Percentiles rank a stretch among this genome's conserved stretches.
Evolutionary conservation across 768 basidiomycete species (phyloP).

Genomic region (Leccinum broughii): DNA sequence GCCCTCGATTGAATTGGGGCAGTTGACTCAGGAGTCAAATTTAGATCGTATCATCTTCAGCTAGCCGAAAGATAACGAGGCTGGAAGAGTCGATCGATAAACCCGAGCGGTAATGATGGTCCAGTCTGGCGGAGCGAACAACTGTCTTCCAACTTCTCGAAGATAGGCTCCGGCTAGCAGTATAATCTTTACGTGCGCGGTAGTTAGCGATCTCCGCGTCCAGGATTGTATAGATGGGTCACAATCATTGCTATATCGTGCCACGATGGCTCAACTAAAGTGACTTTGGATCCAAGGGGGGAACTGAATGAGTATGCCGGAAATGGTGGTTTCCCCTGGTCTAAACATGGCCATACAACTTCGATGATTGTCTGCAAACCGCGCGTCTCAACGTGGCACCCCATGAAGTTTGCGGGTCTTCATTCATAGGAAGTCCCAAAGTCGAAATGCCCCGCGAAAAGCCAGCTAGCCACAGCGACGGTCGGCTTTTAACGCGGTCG

Average conservation of each 20-base stretch:
- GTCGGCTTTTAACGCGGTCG: constrained; percentile 28
- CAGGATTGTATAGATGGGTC: neutral
- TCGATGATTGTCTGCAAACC: neutral
- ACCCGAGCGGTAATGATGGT: neutral
- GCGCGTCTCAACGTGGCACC: neutral
- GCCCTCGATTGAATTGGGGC: neutral
- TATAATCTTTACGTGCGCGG: neutral
- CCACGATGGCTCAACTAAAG: neutral
- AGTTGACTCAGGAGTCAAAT: neutral
- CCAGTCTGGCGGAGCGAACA: neutral
- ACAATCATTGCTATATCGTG: neutral
- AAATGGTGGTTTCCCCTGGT: neutral
- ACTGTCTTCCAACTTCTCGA: neutral
- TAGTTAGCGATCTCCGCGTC: constrained; percentile 2
- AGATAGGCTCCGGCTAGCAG: neutral
- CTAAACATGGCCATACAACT: constrained; percentile 19
- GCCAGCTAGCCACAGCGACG: constrained; percentile 2
- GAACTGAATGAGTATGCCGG: neutral
- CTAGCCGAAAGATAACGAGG: neutral
- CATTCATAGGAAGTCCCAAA: constrained; percentile 4
- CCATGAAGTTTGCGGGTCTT: constrained; percentile 7
- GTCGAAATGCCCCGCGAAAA: constrained; percentile 12
- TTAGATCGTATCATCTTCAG: neutral
- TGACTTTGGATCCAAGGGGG: neutral
- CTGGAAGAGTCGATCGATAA: constrained; percentile 1